Percentiles rank a stretch among this genome's conserved stretches.
Evolutionary conservation across 768 basidiomycete genomes (phyloP).

Genomic region (Lentinula sp.): DNA sequence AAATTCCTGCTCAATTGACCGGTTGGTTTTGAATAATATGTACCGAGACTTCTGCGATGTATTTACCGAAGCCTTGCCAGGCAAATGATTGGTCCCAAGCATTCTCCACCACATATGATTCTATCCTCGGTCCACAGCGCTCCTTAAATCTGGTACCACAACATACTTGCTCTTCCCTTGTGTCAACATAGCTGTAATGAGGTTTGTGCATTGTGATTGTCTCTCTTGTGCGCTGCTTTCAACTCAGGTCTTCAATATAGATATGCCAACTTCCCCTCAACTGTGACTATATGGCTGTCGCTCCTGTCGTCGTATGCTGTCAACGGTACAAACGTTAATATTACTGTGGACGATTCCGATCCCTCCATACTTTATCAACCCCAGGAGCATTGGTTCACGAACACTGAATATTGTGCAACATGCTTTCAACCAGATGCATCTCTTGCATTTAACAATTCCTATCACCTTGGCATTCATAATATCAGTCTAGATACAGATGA

Average conservation of each 20-base stretch:
- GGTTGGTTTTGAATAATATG: neutral
- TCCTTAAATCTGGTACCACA: neutral
- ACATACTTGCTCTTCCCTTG: neutral
- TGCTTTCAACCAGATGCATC: conserved; percentile 22
- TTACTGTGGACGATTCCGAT: conserved; percentile 33
- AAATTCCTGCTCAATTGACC: neutral
- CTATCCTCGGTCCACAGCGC: neutral
- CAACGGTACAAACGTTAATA: conserved; percentile 15
- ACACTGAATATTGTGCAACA: conserved; percentile 16
- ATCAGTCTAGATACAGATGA: conserved; percentile 15
- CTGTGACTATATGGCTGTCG: neutral
- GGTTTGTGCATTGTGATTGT: neutral
- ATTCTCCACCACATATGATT: conserved; percentile 8
- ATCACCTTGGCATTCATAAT: conserved; percentile 28
- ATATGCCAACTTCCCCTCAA: neutral
- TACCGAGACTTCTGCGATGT: conserved; percentile 27
- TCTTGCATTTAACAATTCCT: conserved; percentile 21
- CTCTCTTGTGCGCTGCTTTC: neutral
- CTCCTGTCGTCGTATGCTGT: neutral
- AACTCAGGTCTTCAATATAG: neutral
- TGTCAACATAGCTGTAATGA: conserved; percentile 1
- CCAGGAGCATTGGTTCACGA: conserved; percentile 27
- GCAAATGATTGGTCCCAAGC: conserved; percentile 19
- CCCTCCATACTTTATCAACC: conserved; percentile 32
- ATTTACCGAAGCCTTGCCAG: conserved; percentile 16